Percentiles rank a stretch among this genome's conserved stretches.
Conservation (phyloP, 2,329 filamentous ascomycete species). For the Fusarium sp. region DNA sequence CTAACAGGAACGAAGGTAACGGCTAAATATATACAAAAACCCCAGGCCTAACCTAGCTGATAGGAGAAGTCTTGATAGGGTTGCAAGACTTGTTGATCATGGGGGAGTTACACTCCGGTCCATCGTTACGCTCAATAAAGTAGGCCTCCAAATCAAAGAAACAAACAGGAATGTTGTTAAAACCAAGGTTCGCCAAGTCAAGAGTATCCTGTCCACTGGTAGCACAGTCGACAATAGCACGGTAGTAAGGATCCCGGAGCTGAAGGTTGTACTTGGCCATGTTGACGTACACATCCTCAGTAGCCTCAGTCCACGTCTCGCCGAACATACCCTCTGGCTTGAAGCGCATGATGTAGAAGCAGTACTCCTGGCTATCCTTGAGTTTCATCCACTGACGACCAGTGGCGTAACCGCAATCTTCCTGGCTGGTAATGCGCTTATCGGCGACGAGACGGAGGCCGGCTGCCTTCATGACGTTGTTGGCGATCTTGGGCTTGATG, state of each 20-base stretch:
- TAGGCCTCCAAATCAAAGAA: constrained; percentile 26
- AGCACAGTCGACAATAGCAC: constrained; percentile 24
- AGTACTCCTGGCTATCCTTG: constrained; percentile 19
- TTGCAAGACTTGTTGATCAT: background rate
- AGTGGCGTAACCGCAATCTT: constrained; percentile 16
- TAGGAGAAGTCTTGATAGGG: constrained; percentile 1
- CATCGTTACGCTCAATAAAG: constrained; percentile 18
- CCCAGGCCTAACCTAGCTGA: background rate
- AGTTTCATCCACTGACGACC: constrained; percentile 34
- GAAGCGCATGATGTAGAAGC: constrained; percentile 31
- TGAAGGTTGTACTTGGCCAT: constrained; percentile 29
- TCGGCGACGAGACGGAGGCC: constrained; percentile 24
- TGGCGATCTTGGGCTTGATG: constrained; percentile 34
- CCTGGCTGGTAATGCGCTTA: constrained; percentile 5
- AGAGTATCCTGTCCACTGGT: background rate
- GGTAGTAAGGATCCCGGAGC: constrained; percentile 21
- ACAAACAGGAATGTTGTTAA: constrained; percentile 16
- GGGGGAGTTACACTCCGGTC: constrained; percentile 1
- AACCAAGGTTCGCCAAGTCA: background rate
- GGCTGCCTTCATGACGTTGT: constrained; percentile 35
- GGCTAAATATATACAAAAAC: background rate
- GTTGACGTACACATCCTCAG: constrained; percentile 14
- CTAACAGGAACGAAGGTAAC: background rate
- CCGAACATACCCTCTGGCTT: background rate
- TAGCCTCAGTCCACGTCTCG: constrained; percentile 7